Percentiles rank a stretch among this genome's conserved stretches.
phyloP scores from a whole-genome alignment of 805 yeast genomes.

The Wickerhamia fluorescens region DNA sequence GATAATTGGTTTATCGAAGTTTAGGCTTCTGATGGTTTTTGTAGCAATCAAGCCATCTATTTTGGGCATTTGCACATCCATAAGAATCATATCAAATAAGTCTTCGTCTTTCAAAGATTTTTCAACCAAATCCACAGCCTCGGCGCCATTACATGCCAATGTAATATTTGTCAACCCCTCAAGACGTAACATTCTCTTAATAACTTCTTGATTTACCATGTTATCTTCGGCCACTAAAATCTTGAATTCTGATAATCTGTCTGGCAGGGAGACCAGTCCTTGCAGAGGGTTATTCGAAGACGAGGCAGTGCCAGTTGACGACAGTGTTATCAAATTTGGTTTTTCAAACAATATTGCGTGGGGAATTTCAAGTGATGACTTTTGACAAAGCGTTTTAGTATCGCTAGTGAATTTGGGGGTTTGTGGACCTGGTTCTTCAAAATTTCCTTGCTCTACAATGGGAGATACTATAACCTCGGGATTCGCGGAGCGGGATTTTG shows the following conservation, averaged over 20 bases:
- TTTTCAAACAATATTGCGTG: slow-evolving; percentile 25
- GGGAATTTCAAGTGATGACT: too few species aligned
- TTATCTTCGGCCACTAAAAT: slow-evolving; percentile 93
- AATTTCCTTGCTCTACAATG: slow-evolving; percentile 2
- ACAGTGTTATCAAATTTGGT: slow-evolving; percentile 38
- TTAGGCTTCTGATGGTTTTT: slow-evolving; percentile 53
- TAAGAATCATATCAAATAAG: slow-evolving; percentile 68
- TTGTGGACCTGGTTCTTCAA: slow-evolving; percentile 2
- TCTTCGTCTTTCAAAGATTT: slow-evolving; percentile 35
- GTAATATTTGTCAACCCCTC: slow-evolving; percentile 72
- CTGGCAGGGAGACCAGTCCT: too few species aligned
- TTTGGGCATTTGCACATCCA: slow-evolving; percentile 98
- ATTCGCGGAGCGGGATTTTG: background rate
- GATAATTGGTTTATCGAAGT: slow-evolving; percentile 69
- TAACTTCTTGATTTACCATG: slow-evolving; percentile 88
- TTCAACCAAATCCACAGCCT: slow-evolving; percentile 67
- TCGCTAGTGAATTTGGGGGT: background rate
- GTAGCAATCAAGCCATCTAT: slow-evolving; percentile 88
- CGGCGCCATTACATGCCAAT: slow-evolving; percentile 86
- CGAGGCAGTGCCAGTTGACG: slow-evolving; percentile 48
- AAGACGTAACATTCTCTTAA: slow-evolving; percentile 75
- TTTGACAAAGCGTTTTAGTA: too few species aligned
- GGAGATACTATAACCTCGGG: slow-evolving; percentile 1
- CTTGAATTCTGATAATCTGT: slow-evolving; percentile 3
- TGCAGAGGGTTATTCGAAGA: slow-evolving; percentile 16